These are phyloP conservation scores for Dothideomycetes sp. DNA, from an alignment of 2,329 filamentous ascomycete species.

Conservation along the genomic window DNA sequence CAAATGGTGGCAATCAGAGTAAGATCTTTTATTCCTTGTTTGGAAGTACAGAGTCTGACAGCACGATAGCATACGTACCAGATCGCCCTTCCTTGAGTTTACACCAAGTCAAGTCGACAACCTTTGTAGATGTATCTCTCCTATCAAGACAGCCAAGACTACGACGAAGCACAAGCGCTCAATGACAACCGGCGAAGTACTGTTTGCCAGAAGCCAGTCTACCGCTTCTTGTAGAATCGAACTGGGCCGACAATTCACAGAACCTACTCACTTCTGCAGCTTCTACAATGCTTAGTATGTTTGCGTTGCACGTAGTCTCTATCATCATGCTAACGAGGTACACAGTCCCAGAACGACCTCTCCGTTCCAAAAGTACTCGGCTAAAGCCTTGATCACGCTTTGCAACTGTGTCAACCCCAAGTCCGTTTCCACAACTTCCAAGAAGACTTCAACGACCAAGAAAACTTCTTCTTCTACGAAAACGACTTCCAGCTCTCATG, in stretches of 20 bases:
- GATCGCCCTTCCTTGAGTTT: neutral
- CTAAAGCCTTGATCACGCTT: neutral
- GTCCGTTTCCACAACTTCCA: neutral
- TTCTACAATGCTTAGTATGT: neutral
- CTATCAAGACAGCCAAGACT: neutral
- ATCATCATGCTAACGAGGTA: neutral
- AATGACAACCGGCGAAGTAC: neutral
- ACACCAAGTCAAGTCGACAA: neutral
- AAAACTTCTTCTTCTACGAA: neutral
- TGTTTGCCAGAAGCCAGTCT: neutral
- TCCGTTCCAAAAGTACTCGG: neutral
- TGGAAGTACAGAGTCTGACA: neutral
- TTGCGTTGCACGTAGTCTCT: neutral
- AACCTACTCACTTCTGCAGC: neutral
- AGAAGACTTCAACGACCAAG: neutral
- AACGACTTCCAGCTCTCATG: neutral
- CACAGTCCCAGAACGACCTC: neutral
- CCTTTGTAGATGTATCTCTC: neutral
- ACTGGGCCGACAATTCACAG: neutral
- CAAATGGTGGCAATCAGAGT: neutral
- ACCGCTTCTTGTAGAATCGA: neutral
- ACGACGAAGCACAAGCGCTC: neutral
- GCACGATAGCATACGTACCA: neutral
- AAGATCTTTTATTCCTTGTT: neutral
- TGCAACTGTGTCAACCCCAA: neutral